Base-by-base conservation (phyloP, 441 rosid genomes). In the Hura crepitans region DNA sequence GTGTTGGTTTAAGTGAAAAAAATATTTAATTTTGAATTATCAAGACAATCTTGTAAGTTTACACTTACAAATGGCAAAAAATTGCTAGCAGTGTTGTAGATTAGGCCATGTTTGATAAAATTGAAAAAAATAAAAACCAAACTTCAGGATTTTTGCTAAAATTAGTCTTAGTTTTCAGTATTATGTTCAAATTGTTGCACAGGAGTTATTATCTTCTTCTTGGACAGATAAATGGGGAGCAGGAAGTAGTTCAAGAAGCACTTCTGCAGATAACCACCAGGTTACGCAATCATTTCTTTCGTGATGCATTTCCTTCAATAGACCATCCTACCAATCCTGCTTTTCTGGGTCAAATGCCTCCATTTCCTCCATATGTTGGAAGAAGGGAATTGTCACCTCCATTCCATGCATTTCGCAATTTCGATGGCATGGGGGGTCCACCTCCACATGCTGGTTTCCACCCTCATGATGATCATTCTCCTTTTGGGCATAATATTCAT, bases 381-480 rank as follows among this genome's bases (percentile, higher is more conserved):
- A 80, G 93, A 84, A 86, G 87, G 71, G 90, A 88, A 68, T 57
- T 83, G 71, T 90, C 96, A 23, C 89, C 93, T 72, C 82, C 88
- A 5, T 89, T 69, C 82, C 90, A 53, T 57, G 49, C 85, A 20
- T 81, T 78, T 75, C 85, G 71, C 76, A 82, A 79, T 74, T 86
- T 82, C 76, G 86, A 87, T 80, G 77, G 82, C 71, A 75, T 82
- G 71, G 81, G 83, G 59, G 93, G 86, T 65, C 87, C 85, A 61
- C 84, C 85, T 68, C 82, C 78, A 67, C 89, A 66, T 66, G 84
- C 75, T 68, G 81, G 81, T 69, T 80, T 86, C 79, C 85, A 76
- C 72, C 82, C 83, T 14, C 87, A 72, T 28, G 90, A 87, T 53
- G 86, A 86, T 70, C 90, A 50, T 68, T 55, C 82, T 68, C 80